These are phyloP conservation scores for Leccinum boreale DNA, from an alignment of 768 basidiomycete species.

Conservation along the genomic window DNA sequence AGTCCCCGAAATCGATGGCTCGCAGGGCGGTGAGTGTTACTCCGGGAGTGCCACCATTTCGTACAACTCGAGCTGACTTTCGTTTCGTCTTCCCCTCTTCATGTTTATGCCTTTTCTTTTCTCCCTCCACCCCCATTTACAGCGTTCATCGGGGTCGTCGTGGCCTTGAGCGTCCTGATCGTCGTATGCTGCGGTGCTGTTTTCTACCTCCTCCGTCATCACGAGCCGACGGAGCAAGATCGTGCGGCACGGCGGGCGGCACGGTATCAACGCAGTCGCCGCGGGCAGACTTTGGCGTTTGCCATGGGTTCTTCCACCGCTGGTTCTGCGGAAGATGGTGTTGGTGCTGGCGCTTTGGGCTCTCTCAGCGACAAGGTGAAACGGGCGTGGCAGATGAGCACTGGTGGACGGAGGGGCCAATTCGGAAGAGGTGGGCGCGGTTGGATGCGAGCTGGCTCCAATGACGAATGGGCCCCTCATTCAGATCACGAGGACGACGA, in stretches of 20 bases:
- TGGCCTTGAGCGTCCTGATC: conserved; percentile 53
- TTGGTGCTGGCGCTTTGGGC: neutral
- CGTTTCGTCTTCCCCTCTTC: neutral
- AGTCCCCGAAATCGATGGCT: conserved; percentile 48
- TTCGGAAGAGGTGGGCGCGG: conserved; percentile 34
- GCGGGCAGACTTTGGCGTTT: conserved; percentile 17
- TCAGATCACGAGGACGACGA: conserved; percentile 15
- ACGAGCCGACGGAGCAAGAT: conserved; percentile 42
- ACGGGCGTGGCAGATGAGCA: conserved; percentile 11
- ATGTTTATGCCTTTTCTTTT: neutral
- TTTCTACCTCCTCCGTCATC: conserved; percentile 52
- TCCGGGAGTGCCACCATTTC: neutral
- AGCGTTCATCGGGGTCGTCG: conserved; percentile 62
- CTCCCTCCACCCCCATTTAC: neutral
- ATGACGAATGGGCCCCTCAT: conserved; percentile 46
- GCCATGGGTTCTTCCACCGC: conserved; percentile 5
- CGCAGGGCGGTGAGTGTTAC: conserved; percentile 41
- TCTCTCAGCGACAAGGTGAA: conserved; percentile 29
- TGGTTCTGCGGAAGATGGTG: neutral
- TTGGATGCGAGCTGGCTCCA: conserved; percentile 50
- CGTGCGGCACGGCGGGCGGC: conserved; percentile 34
- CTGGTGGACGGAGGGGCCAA: conserved; percentile 3
- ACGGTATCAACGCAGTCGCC: conserved; percentile 24
- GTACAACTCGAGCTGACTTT: neutral
- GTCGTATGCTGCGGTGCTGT: conserved; percentile 50